These are phyloP conservation scores for Gracilariopsis chorda DNA, from an alignment of 23 red algal species.

Conservation along the genomic window DNA sequence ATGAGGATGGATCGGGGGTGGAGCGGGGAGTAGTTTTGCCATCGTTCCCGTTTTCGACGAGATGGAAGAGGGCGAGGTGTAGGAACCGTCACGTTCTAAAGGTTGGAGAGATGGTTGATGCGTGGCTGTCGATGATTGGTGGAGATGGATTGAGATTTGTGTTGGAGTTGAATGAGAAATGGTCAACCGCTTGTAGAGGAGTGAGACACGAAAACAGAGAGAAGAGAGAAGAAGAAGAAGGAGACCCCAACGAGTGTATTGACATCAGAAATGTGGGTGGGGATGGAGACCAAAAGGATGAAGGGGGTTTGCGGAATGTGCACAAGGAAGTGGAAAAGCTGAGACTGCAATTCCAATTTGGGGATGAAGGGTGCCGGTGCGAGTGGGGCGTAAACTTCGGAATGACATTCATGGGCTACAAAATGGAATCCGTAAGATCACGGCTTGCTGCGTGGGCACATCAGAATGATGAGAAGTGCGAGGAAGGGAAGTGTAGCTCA, in stretches of 20 bases:
- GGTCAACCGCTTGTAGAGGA: neutral
- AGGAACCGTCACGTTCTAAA: neutral
- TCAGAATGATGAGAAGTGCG: neutral
- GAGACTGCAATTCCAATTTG: neutral
- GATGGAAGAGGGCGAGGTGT: neutral
- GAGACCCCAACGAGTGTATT: neutral
- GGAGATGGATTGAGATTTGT: neutral
- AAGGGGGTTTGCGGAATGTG: neutral
- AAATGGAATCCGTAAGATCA: neutral
- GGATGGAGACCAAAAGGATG: neutral
- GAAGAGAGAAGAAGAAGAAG: neutral
- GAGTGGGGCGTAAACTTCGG: neutral
- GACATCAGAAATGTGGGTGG: neutral
- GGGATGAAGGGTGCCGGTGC: neutral
- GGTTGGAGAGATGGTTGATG: neutral
- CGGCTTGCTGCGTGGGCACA: neutral
- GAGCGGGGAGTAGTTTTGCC: neutral
- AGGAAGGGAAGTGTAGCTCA: too few relatives aligned
- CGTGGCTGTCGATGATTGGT: neutral
- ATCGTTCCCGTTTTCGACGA: neutral
- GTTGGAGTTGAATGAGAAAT: neutral
- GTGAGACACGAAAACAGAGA: neutral
- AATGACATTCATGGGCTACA: neutral
- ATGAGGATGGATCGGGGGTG: neutral
- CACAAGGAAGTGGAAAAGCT: neutral